These are phyloP conservation scores for Zymoseptoria crescenta DNA, from an alignment of 2,329 filamentous ascomycete species.

Conservation along the genomic window DNA sequence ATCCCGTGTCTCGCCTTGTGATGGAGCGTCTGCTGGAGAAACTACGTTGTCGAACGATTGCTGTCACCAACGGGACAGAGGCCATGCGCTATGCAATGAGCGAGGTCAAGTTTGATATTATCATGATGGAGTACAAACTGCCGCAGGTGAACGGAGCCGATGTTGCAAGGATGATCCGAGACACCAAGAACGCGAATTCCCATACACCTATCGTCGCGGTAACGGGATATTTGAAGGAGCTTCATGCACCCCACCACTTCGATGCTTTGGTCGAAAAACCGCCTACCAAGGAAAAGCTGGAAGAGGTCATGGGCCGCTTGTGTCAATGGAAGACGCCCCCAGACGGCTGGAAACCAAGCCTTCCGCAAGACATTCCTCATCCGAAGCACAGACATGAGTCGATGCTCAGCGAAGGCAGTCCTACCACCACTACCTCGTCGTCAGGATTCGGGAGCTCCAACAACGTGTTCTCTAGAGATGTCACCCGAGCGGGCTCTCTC, in stretches of 20 bases:
- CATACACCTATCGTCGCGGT: slow-evolving; percentile 94
- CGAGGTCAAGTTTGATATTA: slow-evolving; percentile 97
- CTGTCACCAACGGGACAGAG: slow-evolving; percentile 81
- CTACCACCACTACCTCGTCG: slow-evolving; percentile 61
- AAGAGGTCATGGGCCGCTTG: slow-evolving; percentile 75
- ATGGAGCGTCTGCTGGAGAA: slow-evolving; percentile 98
- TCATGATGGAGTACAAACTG: slow-evolving; percentile 94
- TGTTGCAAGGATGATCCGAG: slow-evolving; percentile 93
- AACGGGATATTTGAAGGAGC: slow-evolving; percentile 94
- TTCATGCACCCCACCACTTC: slow-evolving; percentile 92
- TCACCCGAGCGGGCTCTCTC: slow-evolving; percentile 55
- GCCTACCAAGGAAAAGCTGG: slow-evolving; percentile 83
- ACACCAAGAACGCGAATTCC: slow-evolving; percentile 90
- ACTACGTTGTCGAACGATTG: slow-evolving; percentile 86
- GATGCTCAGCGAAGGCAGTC: slow-evolving; percentile 64
- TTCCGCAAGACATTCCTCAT: slow-evolving; percentile 43
- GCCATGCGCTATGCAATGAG: slow-evolving; percentile 90
- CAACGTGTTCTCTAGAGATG: slow-evolving; percentile 33
- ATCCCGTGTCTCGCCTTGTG: slow-evolving; percentile 93
- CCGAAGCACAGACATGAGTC: slow-evolving; percentile 56
- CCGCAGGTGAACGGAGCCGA: slow-evolving; percentile 93
- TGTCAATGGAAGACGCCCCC: slow-evolving; percentile 89
- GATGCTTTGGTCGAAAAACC: slow-evolving; percentile 94
- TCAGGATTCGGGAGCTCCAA: slow-evolving; percentile 59
- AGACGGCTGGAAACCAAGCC: slow-evolving; percentile 45